Evolutionary conservation across 192 early-diverging fungal species (phyloP), one percentile per base, ranked within the genome.

Genomic region (Podila epicladia): DNA sequence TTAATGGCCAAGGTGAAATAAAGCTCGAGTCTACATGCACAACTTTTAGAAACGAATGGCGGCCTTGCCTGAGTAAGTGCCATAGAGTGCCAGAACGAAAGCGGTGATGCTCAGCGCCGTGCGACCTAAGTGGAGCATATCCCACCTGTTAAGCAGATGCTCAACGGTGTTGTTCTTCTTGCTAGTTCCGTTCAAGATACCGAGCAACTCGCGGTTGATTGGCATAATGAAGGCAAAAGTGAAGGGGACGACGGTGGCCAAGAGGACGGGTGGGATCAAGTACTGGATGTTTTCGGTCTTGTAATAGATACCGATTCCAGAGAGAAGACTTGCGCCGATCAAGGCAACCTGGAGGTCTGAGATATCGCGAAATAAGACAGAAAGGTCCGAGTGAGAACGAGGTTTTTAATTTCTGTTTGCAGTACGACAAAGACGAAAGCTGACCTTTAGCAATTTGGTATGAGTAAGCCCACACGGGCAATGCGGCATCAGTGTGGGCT

Each of bases 71-170:
- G 62, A 71, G 37, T 62, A 68, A 3, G 53, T 22, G 0, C 68
- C 74, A 35, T 76, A 76, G 5, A 76, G 68, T 4, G 63, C 49
- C 62, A 76, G 13, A 0, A 50, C 67, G 7, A 76, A 71, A 4
- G 74, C 67, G 1, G 33, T 48, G 3, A 41, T 8, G 24, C 68
- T 58, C 22, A 66, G 15, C 1, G 71, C 45, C 0, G 74, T 76
- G 38, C 74, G 37, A 17, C 53, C 74, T 26, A 71, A 70, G 17
- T 76, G 74, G 15, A 76, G 28, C 17, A 66, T n/a, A 66, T 76
- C 74, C 74, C 74, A 76, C n/a, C 70, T 71, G 74, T 35, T 31
- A 20, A 66, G 32, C 48, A 76, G 35, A 26, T 59, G 50, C 4
- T 65, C 64, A 17, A 76, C 15, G 3, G 50, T 29, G 4, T n/a